Evolutionary conservation across 2,329 filamentous ascomycete species (phyloP).

Genomic region (Monilinia fructigena): DNA sequence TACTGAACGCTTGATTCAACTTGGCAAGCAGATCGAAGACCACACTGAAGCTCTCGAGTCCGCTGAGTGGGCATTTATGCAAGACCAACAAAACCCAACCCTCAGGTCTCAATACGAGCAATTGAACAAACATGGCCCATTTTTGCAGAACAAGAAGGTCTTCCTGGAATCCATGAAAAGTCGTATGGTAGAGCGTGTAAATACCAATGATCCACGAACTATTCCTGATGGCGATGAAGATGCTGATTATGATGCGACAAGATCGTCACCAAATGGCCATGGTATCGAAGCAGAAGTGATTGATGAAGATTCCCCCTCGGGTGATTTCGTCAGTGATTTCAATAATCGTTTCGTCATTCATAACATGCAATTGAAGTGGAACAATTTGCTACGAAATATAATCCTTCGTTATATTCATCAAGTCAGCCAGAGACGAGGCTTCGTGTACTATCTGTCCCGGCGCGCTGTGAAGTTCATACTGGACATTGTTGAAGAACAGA

Average conservation of each 20-base stretch:
- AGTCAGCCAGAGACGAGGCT: slow-evolving; percentile 90
- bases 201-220: slow-evolving; percentile 34
- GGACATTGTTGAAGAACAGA: slow-evolving; percentile 94
- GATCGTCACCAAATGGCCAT: slow-evolving; percentile 37
- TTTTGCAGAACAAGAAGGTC: slow-evolving; percentile 56
- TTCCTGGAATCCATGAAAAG: slow-evolving; percentile 57
- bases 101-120: slow-evolving; percentile 60
- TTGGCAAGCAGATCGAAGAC: slow-evolving; percentile 73
- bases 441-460: slow-evolving; percentile 96
- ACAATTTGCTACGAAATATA: slow-evolving; percentile 92
- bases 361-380: slow-evolving; percentile 98
- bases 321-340: slow-evolving; percentile 90
- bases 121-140: slow-evolving; percentile 53
- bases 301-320: slow-evolving; percentile 62
- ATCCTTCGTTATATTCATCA: slow-evolving; percentile 97
- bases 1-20: slow-evolving; percentile 71
- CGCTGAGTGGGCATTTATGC: slow-evolving; percentile 66
- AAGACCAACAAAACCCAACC: slow-evolving; percentile 51
- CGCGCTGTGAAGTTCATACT: slow-evolving; percentile 96
- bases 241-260: slow-evolving; percentile 42
- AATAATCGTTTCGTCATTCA: slow-evolving; percentile 98
- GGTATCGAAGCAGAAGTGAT: slow-evolving; percentile 51
- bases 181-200: slow-evolving; percentile 38
- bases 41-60: slow-evolving; percentile 74
- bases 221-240: slow-evolving; percentile 40